Conservation (phyloP, 768 basidiomycete genomes). For the Termitomyces eurrhizus region DNA sequence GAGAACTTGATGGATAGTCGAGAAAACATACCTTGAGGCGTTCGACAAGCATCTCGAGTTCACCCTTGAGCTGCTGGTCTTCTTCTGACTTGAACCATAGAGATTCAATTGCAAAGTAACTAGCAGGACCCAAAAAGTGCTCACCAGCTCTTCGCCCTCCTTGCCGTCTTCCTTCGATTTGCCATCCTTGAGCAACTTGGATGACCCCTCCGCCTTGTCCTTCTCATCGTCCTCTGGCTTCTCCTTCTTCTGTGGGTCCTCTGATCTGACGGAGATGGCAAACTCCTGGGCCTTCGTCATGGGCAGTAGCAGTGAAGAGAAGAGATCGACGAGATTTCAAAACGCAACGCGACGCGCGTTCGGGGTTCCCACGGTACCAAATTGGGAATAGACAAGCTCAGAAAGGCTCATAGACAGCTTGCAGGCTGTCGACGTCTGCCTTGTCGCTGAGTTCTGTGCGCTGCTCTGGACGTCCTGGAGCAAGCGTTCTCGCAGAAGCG, state of each 20-base stretch:
- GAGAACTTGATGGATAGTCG: not conserved
- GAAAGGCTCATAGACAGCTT: conserved; percentile 3
- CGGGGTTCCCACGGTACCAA: conserved; percentile 27
- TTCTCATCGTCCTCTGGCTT: conserved; percentile 36
- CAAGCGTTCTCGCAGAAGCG: conserved; percentile 19
- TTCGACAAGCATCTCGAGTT: conserved; percentile 96
- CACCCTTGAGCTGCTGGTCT: conserved; percentile 87
- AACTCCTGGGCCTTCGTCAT: conserved; percentile 63
- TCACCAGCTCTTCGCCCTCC: conserved; percentile 73
- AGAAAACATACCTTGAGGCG: conserved; percentile 69
- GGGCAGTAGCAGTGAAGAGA: conserved; percentile 5
- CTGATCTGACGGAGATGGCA: conserved; percentile 59
- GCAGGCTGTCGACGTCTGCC: not conserved
- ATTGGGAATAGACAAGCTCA: conserved; percentile 11
- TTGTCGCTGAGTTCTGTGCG: conserved; percentile 1
- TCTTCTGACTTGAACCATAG: conserved; percentile 74
- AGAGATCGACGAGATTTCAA: conserved; percentile 11
- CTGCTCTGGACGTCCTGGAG: conserved; percentile 12
- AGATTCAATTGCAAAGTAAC: conserved; percentile 6
- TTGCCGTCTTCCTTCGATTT: conserved; percentile 42
- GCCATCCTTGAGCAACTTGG: conserved; percentile 50
- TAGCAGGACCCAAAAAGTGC: conserved; percentile 25
- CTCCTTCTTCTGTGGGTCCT: conserved; percentile 74
- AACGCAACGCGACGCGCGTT: conserved; percentile 53
- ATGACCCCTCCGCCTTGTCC: conserved; percentile 52